Percentiles rank a stretch among this genome's conserved stretches.
Conservation (phyloP, 345 rosid genomes). For the Lepidium didymum region DNA sequence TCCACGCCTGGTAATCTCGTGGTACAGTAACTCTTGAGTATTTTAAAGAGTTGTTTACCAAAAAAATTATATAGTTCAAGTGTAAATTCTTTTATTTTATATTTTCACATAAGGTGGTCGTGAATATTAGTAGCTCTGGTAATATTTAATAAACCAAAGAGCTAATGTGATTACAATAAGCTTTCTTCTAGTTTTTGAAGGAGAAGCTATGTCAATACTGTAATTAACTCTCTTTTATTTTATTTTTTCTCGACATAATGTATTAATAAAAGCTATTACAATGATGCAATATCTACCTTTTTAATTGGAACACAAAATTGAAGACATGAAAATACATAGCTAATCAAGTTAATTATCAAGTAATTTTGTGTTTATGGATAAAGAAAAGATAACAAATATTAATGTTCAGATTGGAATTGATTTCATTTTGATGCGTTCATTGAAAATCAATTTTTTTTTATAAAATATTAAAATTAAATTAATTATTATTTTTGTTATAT, state of each 20-base stretch:
- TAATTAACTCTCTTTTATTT: not conserved
- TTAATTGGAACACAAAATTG: not conserved
- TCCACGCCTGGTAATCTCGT: slow-evolving; percentile 48
- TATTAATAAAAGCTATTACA: slow-evolving; percentile 14
- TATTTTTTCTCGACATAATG: not conserved
- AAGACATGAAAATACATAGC: not conserved
- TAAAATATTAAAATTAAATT: too few species aligned
- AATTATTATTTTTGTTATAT: too few species aligned
- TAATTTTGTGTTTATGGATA: too few species aligned
- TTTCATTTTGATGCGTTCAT: too few species aligned
- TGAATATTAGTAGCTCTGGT: not conserved
- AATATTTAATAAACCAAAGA: not conserved
- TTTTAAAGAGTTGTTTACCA: slow-evolving; percentile 16
- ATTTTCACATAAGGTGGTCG: not conserved
- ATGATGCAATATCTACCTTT: not conserved
- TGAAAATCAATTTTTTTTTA: too few species aligned
- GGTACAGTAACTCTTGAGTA: slow-evolving; percentile 6
- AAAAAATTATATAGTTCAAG: not conserved
- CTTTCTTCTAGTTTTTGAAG: not conserved
- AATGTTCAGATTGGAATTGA: too few species aligned
- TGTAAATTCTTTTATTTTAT: not conserved
- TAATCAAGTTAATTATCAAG: too few species aligned
- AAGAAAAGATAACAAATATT: too few species aligned
- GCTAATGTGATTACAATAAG: not conserved
- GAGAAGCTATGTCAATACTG: not conserved